These are phyloP conservation scores for Fusarium pseudograminearum DNA, from an alignment of 2,329 filamentous ascomycete species.

Conservation along the genomic window DNA sequence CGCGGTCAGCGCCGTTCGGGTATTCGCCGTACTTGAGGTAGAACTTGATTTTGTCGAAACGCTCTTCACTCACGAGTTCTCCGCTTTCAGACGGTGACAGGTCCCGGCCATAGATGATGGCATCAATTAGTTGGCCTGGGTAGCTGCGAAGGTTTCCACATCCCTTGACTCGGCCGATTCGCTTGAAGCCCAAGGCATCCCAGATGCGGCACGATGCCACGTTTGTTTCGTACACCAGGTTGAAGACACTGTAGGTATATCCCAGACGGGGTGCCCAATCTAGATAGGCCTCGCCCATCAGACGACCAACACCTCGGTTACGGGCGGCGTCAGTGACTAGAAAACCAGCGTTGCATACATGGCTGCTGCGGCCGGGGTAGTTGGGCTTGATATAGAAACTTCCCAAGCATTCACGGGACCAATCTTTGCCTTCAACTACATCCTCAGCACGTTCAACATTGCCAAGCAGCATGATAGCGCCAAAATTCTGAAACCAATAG, in stretches of 20 bases:
- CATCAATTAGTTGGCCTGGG: conserved; percentile 76
- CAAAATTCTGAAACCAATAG: conserved; percentile 95
- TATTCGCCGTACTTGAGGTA: conserved; percentile 96
- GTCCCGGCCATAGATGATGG: conserved; percentile 81
- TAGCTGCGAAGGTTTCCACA: conserved; percentile 77
- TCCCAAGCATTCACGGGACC: conserved; percentile 84
- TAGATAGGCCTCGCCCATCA: conserved; percentile 82
- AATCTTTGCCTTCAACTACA: conserved; percentile 72
- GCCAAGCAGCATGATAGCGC: conserved; percentile 86
- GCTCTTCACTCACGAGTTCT: conserved; percentile 91
- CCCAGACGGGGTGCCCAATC: conserved; percentile 84
- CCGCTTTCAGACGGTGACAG: conserved; percentile 72
- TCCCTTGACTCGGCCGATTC: conserved; percentile 84
- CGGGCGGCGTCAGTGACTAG: conserved; percentile 79
- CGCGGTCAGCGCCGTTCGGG: conserved; percentile 90
- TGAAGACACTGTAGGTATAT: conserved; percentile 94
- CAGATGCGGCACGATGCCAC: conserved; percentile 90
- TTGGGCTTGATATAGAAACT: conserved; percentile 97
- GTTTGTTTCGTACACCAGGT: conserved; percentile 94
- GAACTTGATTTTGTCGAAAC: conserved; percentile 98
- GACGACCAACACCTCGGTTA: conserved; percentile 78
- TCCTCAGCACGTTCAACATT: conserved; percentile 74
- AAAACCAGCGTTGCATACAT: conserved; percentile 89
- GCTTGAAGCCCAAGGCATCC: conserved; percentile 92
- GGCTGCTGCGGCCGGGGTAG: conserved; percentile 89